Base-by-base conservation (phyloP, 306 rosid genomes). In the Cucumis melo region DNA sequence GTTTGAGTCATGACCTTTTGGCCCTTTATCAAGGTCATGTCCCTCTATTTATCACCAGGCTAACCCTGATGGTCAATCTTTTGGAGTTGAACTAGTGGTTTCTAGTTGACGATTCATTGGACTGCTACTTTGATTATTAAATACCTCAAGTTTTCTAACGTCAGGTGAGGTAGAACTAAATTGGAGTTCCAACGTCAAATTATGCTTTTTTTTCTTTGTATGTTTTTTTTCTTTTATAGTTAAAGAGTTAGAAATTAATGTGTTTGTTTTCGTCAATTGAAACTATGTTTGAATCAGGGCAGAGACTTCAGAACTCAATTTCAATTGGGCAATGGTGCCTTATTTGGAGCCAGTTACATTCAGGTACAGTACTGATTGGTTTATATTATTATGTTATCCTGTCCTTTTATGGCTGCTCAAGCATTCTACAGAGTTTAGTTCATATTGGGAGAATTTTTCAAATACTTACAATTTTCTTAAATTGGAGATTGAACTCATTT, bases 281-380 rank as follows among this genome's bases (percentile, higher is more conserved):
- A 9, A 12, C 36, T 23, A 21, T 27, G 11, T 71, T 73, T 74
- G 83, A 64, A 81, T 48, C 91, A 95, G 99, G 99, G 98, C 10
- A 85, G 60, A 79, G 99, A 95, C 85, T 95, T 73, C 79, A 87
- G 96, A 86, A 41, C 97, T 36, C 97, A 90, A 78, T 87, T 95
- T 86, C 99, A 95, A 81, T 55, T 95, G 29, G 99, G 99, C n/a
- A 95, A 89, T 83, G 97, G 99, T 76, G 92, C 97, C 80, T 86
- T 92, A 74, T 88, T 95, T 58, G 98, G 98, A 66, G 99, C 96
- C 76, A 95, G 86, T 89, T 95, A 95, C 81, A 89, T 95, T 86
- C 97, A 95, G 97, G 99, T 95, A 74, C 23, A 46, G 61, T 39
- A 67, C 64, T 72, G 42, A 74, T 29, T 76, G 54, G 34, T 9